A percentile compares a stretch with the other conserved stretches of the same genome.
phyloP scores from a whole-genome alignment of 164 flowering plant genomes.

The Stephania yunnanensis region DNA sequence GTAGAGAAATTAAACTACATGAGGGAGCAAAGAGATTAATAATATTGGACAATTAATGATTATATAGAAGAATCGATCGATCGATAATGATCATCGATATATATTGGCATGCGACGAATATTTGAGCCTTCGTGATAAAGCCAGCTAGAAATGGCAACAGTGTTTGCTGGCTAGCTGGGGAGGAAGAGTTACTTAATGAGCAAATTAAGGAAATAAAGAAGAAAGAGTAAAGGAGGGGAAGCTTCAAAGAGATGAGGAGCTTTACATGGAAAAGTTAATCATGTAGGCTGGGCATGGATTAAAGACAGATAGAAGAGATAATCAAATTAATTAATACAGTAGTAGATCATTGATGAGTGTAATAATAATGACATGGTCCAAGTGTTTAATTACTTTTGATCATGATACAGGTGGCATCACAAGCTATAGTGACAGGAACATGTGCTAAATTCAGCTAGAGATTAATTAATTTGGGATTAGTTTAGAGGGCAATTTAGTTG shows the following conservation, averaged over 20 bases:
- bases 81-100: not conserved
- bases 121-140: not conserved
- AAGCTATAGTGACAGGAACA: slow-evolving; percentile 32
- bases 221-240: slow-evolving; percentile 11
- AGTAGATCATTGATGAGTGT: slow-evolving; percentile 7
- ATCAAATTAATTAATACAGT: slow-evolving; percentile 1
- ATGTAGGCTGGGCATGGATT: slow-evolving; percentile 33
- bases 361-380: slow-evolving; percentile 17
- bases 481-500: not conserved
- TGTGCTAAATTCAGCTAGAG: slow-evolving; percentile 34
- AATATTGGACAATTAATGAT: not conserved
- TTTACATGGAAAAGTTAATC: slow-evolving; percentile 33
- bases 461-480: slow-evolving; percentile 9
- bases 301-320: slow-evolving; percentile 23
- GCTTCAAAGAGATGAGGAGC: slow-evolving; percentile 19
- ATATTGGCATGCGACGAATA: too few relatives aligned
- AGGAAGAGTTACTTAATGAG: not conserved
- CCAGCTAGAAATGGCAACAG: not conserved
- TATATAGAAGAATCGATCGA: not conserved
- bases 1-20: slow-evolving; percentile 20
- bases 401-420: slow-evolving; percentile 15
- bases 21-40: not conserved
- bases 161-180: not conserved
- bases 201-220: not conserved
- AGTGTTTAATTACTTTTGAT: slow-evolving; percentile 14